Base-by-base conservation (phyloP, 306 rosid genomes). In the Gleditsia sinensis region DNA sequence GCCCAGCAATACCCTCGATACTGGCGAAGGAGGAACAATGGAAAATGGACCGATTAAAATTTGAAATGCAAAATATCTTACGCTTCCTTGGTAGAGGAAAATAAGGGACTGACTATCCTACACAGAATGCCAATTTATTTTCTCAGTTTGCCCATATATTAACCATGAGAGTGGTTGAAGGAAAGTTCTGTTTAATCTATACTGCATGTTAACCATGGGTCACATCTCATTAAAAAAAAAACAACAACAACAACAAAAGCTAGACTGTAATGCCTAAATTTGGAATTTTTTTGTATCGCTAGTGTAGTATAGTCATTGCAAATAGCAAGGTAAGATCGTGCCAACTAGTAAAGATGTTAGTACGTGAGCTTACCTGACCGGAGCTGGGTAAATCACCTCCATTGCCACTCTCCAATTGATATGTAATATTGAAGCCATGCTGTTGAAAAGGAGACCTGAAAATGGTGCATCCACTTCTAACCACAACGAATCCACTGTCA, bases 401-500 rank as follows among this genome's bases (percentile, higher is more conserved):
- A 43, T 79, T 74, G 66, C 99, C 98, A 54, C 92, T 82, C 76
- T 90, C 99, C 69, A 94, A 76, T 83, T 94, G 98, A 84, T 88
- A 92, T 20, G 96, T 83, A 80, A 87, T 88, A 85, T 94, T 92
- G 91, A 92, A 94, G 77, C 76, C 88, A 69, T 90, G 96, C 37
- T 87, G 96, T 85, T 94, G 96, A 78, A 84, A 87, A 20, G 93
- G 96, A 63, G 98, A 90, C 82, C 62, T 88, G 84, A 92, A 92
- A 69, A 95, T 59, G 65, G 92, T 84, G 82, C 87, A 57, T 75
- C 96, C 99, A 82, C 88, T 90, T 86, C 99, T 82, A 55, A 95
- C 80, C 77, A 95, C 97, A 77, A 88, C 51, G 83, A 95, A 95
- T 67, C 99, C 99, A 75, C 97, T 90, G 83, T 95, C 99, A 50